These are phyloP conservation scores for Sporopachydermia lactativora DNA, from an alignment of 805 yeast species.

Conservation along the genomic window DNA sequence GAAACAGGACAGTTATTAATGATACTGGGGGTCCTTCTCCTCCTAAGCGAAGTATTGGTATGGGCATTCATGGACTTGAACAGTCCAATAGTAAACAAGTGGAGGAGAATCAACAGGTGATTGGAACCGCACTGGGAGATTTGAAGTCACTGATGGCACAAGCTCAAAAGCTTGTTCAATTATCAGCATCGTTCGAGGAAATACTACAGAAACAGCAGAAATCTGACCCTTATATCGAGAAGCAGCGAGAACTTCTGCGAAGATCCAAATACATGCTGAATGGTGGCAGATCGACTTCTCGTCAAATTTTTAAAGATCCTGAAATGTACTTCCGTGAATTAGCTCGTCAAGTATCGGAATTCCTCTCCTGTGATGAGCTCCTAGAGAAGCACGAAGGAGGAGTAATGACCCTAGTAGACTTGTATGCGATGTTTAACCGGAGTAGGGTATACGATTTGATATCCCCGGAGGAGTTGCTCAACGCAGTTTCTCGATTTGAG, in stretches of 20 bases:
- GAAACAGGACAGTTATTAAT: no score
- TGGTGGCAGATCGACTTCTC: constrained; percentile 22
- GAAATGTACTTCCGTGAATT: constrained; percentile 35
- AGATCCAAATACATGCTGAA: constrained; percentile 18
- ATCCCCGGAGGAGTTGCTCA: constrained; percentile 51
- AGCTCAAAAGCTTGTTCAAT: constrained; percentile 53
- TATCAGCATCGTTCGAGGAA: constrained; percentile 28
- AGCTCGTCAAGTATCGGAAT: constrained; percentile 70
- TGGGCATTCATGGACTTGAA: constrained; percentile 66
- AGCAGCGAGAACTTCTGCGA: constrained; percentile 18
- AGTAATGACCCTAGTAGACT: constrained; percentile 43
- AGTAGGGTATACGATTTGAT: constrained; percentile 53
- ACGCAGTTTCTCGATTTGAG: constrained; percentile 45
- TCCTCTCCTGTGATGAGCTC: constrained; percentile 25
- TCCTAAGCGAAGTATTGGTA: constrained; percentile 15
- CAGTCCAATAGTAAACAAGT: constrained; percentile 38
- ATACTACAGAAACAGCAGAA: constrained; percentile 12
- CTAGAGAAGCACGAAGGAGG: constrained; percentile 34
- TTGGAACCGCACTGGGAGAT: constrained; percentile 62
- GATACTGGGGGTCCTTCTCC: no score
- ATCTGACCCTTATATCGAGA: constrained; percentile 2
- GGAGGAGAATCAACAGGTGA: constrained; percentile 41
- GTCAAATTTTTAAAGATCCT: constrained; percentile 22
- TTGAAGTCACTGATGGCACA: constrained; percentile 63
- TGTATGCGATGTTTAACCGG: constrained; percentile 50